phyloP scores from a whole-genome alignment of 805 yeast species.

The Sugiyamaella valdiviana region DNA sequence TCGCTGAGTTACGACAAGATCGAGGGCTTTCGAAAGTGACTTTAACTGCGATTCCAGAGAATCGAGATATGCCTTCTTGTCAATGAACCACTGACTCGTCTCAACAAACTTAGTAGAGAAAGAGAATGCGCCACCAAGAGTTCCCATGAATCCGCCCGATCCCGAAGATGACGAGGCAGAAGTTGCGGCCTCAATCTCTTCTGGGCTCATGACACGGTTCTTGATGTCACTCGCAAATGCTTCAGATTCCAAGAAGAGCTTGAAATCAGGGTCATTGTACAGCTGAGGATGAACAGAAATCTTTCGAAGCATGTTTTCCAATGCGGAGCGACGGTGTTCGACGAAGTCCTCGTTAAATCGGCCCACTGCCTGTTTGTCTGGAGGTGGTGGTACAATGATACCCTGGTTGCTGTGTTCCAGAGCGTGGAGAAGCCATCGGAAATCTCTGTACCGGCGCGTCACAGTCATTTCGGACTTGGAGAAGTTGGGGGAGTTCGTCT shows the following conservation, averaged over 20 bases:
- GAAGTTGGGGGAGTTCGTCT: conserved; percentile 40
- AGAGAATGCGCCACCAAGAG: conserved; percentile 60
- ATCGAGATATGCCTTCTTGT: conserved; percentile 63
- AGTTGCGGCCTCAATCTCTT: conserved; percentile 21
- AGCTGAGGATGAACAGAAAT: conserved; percentile 53
- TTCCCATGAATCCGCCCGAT: conserved; percentile 53
- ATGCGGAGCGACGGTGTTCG: conserved; percentile 74
- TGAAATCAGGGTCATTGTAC: conserved; percentile 67
- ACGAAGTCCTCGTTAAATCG: conserved; percentile 85
- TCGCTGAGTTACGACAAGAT: conserved; percentile 66
- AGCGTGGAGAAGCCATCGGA: conserved; percentile 90
- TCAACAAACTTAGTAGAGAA: conserved; percentile 65
- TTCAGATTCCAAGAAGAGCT: conserved; percentile 68
- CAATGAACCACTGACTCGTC: conserved; percentile 69
- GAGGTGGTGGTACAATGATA: conserved; percentile 87
- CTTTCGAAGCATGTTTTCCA: conserved; percentile 79
- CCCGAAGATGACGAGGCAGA: conserved; percentile 24
- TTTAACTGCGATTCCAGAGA: conserved; percentile 67
- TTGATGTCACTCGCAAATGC: conserved; percentile 64
- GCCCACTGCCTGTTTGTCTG: conserved; percentile 90
- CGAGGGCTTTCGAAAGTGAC: conserved; percentile 63
- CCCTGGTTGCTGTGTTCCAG: conserved; percentile 86
- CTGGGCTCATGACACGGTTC: conserved; percentile 36
- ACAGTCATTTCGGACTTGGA: conserved; percentile 48
- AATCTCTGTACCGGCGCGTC: conserved; percentile 82